Evolutionary conservation across 2,329 filamentous ascomycete species (phyloP).

Genomic region (Fusarium sp.): DNA sequence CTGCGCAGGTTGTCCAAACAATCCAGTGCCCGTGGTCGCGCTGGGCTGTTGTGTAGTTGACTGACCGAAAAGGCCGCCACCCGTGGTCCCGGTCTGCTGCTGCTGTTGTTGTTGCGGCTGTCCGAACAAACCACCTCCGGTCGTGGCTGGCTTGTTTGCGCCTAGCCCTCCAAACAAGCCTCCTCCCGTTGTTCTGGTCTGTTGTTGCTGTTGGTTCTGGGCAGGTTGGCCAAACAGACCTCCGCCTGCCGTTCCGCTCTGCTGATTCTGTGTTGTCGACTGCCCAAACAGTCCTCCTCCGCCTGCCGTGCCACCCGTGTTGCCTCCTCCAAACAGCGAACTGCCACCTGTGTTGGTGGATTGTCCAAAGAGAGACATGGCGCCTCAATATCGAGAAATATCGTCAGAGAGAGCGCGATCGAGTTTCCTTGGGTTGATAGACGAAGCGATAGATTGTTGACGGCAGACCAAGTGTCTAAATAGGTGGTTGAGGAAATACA

Average conservation of each 20-base stretch:
- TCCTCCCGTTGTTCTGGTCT: slow-evolving; percentile 40
- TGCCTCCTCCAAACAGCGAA: slow-evolving; percentile 43
- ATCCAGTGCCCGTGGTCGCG: slow-evolving; percentile 33
- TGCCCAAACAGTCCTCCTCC: slow-evolving; percentile 49
- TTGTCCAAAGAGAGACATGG: slow-evolving; percentile 53
- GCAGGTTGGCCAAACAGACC: slow-evolving; percentile 44
- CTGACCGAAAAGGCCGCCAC: slow-evolving; percentile 45
- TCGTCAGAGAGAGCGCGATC: not conserved
- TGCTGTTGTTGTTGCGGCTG: slow-evolving; percentile 37
- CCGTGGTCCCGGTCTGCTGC: slow-evolving; percentile 35
- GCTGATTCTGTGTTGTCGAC: slow-evolving; percentile 42
- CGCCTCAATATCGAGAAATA: slow-evolving; percentile 17
- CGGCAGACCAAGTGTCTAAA: slow-evolving; percentile 26
- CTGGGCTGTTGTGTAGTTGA: slow-evolving; percentile 29
- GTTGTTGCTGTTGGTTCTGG: slow-evolving; percentile 37
- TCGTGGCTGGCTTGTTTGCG: slow-evolving; percentile 39
- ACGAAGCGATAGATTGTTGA: slow-evolving; percentile 6
- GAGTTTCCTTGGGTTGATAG: not conserved
- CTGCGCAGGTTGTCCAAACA: slow-evolving; percentile 45
- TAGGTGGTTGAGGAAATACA: slow-evolving; percentile 24
- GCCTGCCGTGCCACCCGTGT: slow-evolving; percentile 41
- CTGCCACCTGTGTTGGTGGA: slow-evolving; percentile 39
- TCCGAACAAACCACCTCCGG: slow-evolving; percentile 40
- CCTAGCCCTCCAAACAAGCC: slow-evolving; percentile 49
- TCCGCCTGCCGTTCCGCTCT: slow-evolving; percentile 33